Conservation (phyloP, 352 stramenopile species). For the Paralagenidium karlingii region DNA sequence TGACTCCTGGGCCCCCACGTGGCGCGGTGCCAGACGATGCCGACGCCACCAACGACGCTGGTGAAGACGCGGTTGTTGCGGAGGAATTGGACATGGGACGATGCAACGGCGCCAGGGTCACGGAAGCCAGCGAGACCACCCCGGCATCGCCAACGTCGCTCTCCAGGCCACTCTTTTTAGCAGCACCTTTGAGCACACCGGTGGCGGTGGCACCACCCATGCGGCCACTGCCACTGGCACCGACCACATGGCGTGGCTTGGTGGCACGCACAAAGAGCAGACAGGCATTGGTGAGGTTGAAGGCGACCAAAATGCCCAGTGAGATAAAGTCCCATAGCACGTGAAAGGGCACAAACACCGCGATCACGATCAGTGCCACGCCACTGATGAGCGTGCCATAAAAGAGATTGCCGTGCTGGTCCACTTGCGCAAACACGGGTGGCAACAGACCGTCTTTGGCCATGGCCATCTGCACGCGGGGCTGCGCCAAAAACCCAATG, state of each 20-base stretch:
- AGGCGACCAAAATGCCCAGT: conserved; percentile 81
- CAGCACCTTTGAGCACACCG: too few relatives aligned
- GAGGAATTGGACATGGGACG: background rate
- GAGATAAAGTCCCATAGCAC: conserved; percentile 85
- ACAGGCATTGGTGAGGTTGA: conserved; percentile 85
- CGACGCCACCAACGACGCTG: too few relatives aligned
- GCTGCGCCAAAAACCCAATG: conserved; percentile 91
- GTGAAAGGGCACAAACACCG: conserved; percentile 72
- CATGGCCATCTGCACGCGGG: conserved; percentile 85
- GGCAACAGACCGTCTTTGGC: conserved; percentile 89
- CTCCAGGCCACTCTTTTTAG: too few relatives aligned
- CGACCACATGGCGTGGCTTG: too few relatives aligned
- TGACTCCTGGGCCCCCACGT: conserved; percentile 2
- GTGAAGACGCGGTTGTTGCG: background rate
- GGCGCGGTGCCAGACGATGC: too few relatives aligned
- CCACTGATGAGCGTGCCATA: conserved; percentile 48
- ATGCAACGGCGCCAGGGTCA: background rate
- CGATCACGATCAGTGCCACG: conserved; percentile 28
- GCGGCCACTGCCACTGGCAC: too few relatives aligned
- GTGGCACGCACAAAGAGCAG: conserved; percentile 55
- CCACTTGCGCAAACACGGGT: conserved; percentile 58
- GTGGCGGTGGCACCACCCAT: too few relatives aligned
- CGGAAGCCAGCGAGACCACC: too few relatives aligned
- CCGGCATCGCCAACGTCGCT: too few relatives aligned
- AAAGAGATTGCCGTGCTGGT: conserved; percentile 64